Evolutionary conservation across 805 yeast genomes (phyloP).

Genomic region (Candida nitratophila): DNA sequence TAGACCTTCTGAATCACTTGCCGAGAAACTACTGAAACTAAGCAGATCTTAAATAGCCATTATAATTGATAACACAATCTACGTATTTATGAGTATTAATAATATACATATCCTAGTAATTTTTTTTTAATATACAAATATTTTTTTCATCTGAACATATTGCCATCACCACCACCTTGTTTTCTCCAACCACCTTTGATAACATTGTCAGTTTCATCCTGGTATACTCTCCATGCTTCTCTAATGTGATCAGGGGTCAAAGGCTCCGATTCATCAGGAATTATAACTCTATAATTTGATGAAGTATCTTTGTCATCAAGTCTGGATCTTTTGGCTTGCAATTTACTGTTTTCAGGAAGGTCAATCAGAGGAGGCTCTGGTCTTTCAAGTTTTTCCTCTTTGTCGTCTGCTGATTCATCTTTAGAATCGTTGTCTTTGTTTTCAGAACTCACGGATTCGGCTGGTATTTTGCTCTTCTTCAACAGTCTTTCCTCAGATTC

Average conservation of each 20-base stretch:
- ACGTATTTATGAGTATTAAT: no score
- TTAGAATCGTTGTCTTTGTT: slow-evolving; percentile 1
- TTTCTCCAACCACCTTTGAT: slow-evolving; percentile 59
- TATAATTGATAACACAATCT: no score
- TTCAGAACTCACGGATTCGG: slow-evolving; percentile 10
- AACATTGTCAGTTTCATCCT: slow-evolving; percentile 56
- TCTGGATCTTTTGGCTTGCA: not conserved
- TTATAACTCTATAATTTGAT: not conserved
- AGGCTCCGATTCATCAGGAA: slow-evolving; percentile 35
- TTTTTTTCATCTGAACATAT: slow-evolving; percentile 52
- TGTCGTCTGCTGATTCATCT: slow-evolving; percentile 6
- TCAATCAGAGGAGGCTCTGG: slow-evolving; percentile 15
- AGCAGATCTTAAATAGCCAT: no score
- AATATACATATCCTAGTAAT: no score
- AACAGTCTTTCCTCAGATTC: slow-evolving; percentile 24
- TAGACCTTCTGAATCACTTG: not conserved
- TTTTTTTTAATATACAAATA: no score
- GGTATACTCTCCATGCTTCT: slow-evolving; percentile 81
- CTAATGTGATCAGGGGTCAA: slow-evolving; percentile 76
- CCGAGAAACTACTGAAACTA: not conserved
- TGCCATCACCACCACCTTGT: slow-evolving; percentile 68
- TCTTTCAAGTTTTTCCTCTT: slow-evolving; percentile 10
- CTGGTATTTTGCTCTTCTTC: not conserved
- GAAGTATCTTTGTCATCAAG: not conserved
- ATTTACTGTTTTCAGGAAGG: not conserved